Evolutionary conservation across 441 rosid species (phyloP), one percentile per base, ranked within the genome.

Genomic region (Croton laevigatus): DNA sequence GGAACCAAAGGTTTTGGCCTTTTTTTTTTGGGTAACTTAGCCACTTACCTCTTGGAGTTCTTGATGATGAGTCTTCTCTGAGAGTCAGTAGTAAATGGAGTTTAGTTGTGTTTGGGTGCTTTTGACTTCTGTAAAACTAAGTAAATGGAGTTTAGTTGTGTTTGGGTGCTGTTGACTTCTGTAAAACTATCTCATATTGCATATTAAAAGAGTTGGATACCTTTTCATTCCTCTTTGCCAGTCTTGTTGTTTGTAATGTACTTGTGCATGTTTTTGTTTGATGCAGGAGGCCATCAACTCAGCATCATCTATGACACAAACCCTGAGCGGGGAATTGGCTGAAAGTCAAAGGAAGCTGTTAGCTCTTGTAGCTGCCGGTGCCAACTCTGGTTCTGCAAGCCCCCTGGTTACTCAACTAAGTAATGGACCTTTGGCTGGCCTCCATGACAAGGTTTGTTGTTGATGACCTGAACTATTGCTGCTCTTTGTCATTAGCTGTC

Each of bases 211-310:
- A 59, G 44, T 59, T 59, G 46, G 48, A 3, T 59, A 20, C n/a
- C 22, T 2, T 5, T 32, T 46, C 38, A 1, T 45, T n/a, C 32
- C 23, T 19, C 9, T 27, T 27, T 57, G 60, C 22, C 44, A n/a
- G 9, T 3, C 20, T 0, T 37, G 10, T 23, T 23, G 19, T 20
- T 17, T 55, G 12, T 20, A 10, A 8, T 20, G 13, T 14, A 12
- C 16, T 38, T 6, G 3, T 13, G 52, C 16, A 17, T 2, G 2
- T 62, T 2, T 74, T 59, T 71, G 22, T 19, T n/a, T 77, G 48
- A 69, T 71, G 71, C 82, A 90, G 96, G 93, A 90, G 38, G 84
- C 89, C 68, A 76, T 90, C 58, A 84, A 78, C 76, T 84, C 96
- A 20, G 91, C 84, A 60, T 79, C 89, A 64, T 83, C 96, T 20